Conservation (phyloP, 2,329 filamentous ascomycete species). For the Mycosphaerelloides madeirae region DNA sequence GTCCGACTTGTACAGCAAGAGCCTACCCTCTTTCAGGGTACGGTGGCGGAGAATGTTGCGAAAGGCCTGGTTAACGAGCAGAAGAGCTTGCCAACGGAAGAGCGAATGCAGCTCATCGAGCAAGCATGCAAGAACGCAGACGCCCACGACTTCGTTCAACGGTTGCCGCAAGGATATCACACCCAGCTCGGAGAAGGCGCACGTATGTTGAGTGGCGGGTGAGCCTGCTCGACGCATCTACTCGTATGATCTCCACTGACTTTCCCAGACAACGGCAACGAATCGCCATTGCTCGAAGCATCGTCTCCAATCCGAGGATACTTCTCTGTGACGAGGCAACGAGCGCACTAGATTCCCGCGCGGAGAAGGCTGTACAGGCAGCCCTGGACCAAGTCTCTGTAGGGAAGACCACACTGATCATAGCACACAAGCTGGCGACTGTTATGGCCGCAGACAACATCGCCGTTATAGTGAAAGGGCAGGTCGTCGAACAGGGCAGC, state of each 20-base stretch:
- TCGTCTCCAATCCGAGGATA: conserved; percentile 30
- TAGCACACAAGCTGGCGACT: conserved; percentile 43
- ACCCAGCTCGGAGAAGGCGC: conserved; percentile 32
- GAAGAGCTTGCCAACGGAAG: conserved; percentile 32
- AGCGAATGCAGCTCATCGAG: conserved; percentile 26
- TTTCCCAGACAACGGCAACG: conserved; percentile 26
- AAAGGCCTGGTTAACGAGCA: conserved; percentile 30
- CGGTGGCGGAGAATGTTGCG: conserved; percentile 32
- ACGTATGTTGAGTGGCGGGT: conserved; percentile 28
- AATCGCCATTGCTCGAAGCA: conserved; percentile 33
- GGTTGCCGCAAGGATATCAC: conserved; percentile 31
- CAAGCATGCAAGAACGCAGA: conserved; percentile 30
- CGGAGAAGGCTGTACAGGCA: conserved; percentile 30
- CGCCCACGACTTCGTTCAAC: conserved; percentile 33
- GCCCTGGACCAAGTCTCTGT: conserved; percentile 29
- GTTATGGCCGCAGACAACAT: conserved; percentile 42
- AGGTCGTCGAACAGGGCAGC: conserved; percentile 42
- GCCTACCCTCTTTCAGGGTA: conserved; percentile 30
- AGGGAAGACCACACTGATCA: conserved; percentile 33
- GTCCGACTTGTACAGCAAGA: conserved; percentile 33
- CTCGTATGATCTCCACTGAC: no score
- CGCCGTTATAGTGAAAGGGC: conserved; percentile 39
- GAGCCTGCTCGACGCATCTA: no score
- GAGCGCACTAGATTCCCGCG: conserved; percentile 31
- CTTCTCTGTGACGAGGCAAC: conserved; percentile 36